Evolutionary conservation across 164 flowering plant genomes (phyloP).

Genomic region (Piper longum): DNA sequence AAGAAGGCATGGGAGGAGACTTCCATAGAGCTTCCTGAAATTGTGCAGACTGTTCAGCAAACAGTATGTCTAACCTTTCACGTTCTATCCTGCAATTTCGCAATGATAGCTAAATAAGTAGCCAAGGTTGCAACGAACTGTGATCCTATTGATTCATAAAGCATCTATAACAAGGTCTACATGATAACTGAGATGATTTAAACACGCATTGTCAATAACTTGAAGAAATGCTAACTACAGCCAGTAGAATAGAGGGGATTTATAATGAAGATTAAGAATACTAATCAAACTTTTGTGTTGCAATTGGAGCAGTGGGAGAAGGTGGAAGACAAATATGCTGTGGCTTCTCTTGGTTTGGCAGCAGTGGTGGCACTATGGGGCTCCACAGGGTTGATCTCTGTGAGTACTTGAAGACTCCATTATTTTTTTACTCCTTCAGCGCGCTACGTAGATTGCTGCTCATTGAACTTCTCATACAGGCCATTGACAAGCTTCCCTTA

Average conservation of each 20-base stretch:
- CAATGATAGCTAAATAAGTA: neutral
- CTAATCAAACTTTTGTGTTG: neutral
- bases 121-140: neutral
- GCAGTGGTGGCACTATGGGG: conserved; percentile 48
- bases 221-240: no score
- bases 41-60: conserved; percentile 44
- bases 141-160: no score
- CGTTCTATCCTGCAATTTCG: neutral
- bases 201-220: no score
- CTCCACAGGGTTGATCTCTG: conserved; percentile 65
- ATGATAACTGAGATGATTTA: no score
- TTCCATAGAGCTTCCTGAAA: conserved; percentile 44
- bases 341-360: conserved; percentile 58
- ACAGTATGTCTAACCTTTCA: conserved; percentile 30
- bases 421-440: neutral
- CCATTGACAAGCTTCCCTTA: conserved; percentile 84
- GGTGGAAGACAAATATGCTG: conserved; percentile 90
- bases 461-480: conserved; percentile 27
- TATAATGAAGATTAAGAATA: neutral
- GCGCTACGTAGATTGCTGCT: neutral
- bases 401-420: conserved; percentile 15
- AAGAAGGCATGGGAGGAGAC: conserved; percentile 30
- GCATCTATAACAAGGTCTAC: no score
- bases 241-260: neutral
- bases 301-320: conserved; percentile 66